phyloP scores from a whole-genome alignment of 768 basidiomycete species.

The Cystobasidiopsis lactophilus region DNA sequence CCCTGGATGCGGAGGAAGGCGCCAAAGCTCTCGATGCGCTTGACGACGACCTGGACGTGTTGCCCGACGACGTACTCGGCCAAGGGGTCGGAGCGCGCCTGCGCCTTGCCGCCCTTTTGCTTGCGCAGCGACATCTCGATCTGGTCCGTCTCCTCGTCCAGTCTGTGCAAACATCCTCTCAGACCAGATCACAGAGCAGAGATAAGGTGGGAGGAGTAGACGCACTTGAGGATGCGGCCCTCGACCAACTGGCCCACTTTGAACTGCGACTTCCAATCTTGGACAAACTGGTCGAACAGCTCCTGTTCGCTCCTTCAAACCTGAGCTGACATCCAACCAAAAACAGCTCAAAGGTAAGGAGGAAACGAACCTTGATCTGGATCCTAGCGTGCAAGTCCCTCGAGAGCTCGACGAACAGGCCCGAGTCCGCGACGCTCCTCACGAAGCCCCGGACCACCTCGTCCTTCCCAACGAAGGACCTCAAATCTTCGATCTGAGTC shows the following conservation, averaged over 20 bases:
- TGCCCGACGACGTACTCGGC: constrained; percentile 48
- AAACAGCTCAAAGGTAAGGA: background rate
- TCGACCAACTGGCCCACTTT: constrained; percentile 58
- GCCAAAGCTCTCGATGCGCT: constrained; percentile 66
- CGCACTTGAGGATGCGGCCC: constrained; percentile 61
- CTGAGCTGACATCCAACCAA: no score
- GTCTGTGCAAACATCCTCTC: constrained; percentile 31
- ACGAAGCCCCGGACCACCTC: constrained; percentile 59
- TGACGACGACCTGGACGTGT: constrained; percentile 56
- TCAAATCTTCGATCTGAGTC: constrained; percentile 40
- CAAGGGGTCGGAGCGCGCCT: constrained; percentile 19
- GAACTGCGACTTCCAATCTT: constrained; percentile 82
- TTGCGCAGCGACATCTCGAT: constrained; percentile 73
- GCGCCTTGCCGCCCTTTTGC: constrained; percentile 15
- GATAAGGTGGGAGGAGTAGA: background rate
- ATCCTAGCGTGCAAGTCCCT: constrained; percentile 69
- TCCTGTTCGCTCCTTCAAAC: background rate
- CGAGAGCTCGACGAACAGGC: constrained; percentile 70
- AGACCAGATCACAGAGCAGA: background rate
- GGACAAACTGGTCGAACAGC: constrained; percentile 45
- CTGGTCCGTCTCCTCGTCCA: constrained; percentile 47
- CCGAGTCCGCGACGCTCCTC: constrained; percentile 65
- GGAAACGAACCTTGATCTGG: constrained; percentile 49
- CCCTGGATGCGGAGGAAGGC: constrained; percentile 79
- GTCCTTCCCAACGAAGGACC: constrained; percentile 43